Evolutionary conservation across 345 rosid genomes (phyloP), one percentile per base, ranked within the genome.

Genomic region (Gossypium sturtianum): DNA sequence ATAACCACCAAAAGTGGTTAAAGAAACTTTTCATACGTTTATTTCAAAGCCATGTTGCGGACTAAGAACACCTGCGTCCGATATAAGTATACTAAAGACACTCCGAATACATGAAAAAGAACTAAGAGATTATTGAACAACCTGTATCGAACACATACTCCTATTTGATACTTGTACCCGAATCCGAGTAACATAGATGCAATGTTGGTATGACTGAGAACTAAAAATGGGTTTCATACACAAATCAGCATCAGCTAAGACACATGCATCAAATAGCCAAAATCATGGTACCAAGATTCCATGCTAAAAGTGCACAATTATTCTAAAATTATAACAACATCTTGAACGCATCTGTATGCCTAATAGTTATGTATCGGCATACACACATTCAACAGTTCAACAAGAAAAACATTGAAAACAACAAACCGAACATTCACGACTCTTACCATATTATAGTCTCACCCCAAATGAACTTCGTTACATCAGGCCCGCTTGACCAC

Each of bases 251-350:
- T 54, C 59, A 8, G 25, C 11, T 13, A 11, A 12, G 34, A 25
- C 38, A 59, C 38, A 62, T 62, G 47, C 66, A 62, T 62, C 45
- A 29, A 62, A 62, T 16, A 11, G 48, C 41, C 60, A 58, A 41
- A 58, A 58, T 9, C 52, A 58, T 9, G 47, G 54, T n/a, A 58
- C 13, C 6, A n/a, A 27, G 12, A 22, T 54, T n/a, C 54, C 52
- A 72, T 41, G 75, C 75, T 56, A 45, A 49, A 60, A 45, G 27
- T 47, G 10, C 75, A 47, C 38, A 48, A 44, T 73, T 73, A 73
- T 73, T 62, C 76, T 73, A 73, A 61, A 48, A 47, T 19, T 73
- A 17, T 73, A 60, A 61, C 67, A 60, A 38, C 57, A 72, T 45
- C 67, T n/a, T 12, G 44, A 61, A 25, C 17, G 75, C 75, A 45